A percentile compares a stretch with the other conserved stretches of the same genome.
Evolutionary conservation across 108 stramenopile genomes (phyloP).

Genomic region (Mediolabrus comicus): DNA sequence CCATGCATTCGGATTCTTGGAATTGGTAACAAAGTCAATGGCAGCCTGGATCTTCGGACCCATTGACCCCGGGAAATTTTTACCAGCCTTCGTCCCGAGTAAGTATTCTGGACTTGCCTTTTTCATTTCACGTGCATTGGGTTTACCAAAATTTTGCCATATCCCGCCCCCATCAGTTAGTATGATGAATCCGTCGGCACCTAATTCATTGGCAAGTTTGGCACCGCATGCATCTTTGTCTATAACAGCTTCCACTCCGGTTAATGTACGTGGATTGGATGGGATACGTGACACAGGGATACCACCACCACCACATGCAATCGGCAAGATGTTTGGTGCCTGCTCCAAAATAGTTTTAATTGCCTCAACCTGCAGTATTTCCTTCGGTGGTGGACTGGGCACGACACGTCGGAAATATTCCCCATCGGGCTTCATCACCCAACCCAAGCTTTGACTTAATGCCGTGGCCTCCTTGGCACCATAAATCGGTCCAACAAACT

Average conservation of each 20-base stretch:
- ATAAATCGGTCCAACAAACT: slow-evolving; percentile 84
- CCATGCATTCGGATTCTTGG: slow-evolving; percentile 53
- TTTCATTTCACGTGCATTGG: slow-evolving; percentile 72
- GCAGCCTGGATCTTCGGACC: slow-evolving; percentile 82
- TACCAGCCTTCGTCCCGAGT: slow-evolving; percentile 56
- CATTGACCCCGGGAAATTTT: slow-evolving; percentile 65
- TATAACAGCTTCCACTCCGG: slow-evolving; percentile 83
- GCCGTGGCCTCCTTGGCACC: slow-evolving; percentile 83
- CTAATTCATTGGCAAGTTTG: slow-evolving; percentile 66
- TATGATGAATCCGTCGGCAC: slow-evolving; percentile 82
- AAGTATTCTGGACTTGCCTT: slow-evolving; percentile 74
- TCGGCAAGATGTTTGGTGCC: slow-evolving; percentile 52
- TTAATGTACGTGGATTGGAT: slow-evolving; percentile 61
- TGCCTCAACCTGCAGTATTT: slow-evolving; percentile 82
- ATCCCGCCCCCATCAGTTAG: slow-evolving; percentile 83
- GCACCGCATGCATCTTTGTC: slow-evolving; percentile 74
- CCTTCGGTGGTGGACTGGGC: slow-evolving; percentile 71
- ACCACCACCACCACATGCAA: slow-evolving; percentile 84
- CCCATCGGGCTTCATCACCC: slow-evolving; percentile 82
- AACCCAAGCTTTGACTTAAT: slow-evolving; percentile 67
- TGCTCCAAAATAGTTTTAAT: slow-evolving; percentile 59
- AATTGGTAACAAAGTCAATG: slow-evolving; percentile 69
- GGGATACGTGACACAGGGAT: slow-evolving; percentile 76
- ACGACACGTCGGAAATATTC: slow-evolving; percentile 85
- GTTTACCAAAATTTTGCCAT: slow-evolving; percentile 84